Conservation (phyloP, 768 basidiomycete species). For the Lyophyllum semitale region DNA sequence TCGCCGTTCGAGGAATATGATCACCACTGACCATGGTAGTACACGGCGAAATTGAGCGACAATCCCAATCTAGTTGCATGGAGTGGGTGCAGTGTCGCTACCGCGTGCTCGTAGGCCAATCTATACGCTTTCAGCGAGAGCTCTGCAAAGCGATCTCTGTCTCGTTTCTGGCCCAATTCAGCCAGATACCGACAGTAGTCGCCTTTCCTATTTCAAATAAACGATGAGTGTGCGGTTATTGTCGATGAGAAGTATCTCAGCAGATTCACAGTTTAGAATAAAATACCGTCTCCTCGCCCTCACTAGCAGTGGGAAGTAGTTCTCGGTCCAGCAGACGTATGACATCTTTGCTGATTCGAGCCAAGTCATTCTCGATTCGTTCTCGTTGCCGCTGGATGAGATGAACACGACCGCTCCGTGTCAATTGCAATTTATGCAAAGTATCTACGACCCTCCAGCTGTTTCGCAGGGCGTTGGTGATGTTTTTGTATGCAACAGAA, state of each 20-base stretch:
- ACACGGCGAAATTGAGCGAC: constrained; percentile 93
- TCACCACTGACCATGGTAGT: constrained; percentile 63
- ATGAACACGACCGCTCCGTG: constrained; percentile 48
- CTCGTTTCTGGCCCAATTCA: constrained; percentile 75
- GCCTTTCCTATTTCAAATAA: constrained; percentile 39
- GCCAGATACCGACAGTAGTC: constrained; percentile 92
- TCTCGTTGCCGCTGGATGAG: constrained; percentile 75
- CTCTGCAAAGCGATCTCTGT: constrained; percentile 69
- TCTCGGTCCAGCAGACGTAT: constrained; percentile 65
- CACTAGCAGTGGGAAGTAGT: constrained; percentile 49
- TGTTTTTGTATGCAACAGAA: constrained; percentile 89
- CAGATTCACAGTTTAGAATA: constrained; percentile 80
- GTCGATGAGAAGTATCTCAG: background rate
- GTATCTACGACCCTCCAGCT: constrained; percentile 84
- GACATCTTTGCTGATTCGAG: constrained; percentile 78
- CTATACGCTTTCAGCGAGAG: constrained; percentile 85
- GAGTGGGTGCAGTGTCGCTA: constrained; percentile 69
- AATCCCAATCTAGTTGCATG: constrained; percentile 89
- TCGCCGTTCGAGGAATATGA: background rate
- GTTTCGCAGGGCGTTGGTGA: constrained; percentile 79
- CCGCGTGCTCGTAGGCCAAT: constrained; percentile 81
- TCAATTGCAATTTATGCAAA: constrained; percentile 67
- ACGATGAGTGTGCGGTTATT: constrained; percentile 1
- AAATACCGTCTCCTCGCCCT: constrained; percentile 85
- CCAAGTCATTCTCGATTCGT: constrained; percentile 77